phyloP scores from a whole-genome alignment of 257 asterid genomes.

The Solanum pennellii region DNA sequence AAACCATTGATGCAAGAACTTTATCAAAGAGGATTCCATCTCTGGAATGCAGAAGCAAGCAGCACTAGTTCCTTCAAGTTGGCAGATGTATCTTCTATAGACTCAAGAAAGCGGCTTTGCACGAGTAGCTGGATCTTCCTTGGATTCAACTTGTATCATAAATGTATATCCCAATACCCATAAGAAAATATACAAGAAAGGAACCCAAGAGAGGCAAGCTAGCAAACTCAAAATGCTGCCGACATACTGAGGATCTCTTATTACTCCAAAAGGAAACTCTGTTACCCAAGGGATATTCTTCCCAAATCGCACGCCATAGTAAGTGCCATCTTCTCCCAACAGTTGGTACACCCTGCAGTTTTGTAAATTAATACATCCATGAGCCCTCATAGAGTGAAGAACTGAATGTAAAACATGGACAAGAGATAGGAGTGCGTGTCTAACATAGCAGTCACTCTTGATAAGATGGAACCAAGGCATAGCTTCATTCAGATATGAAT shows the following conservation, averaged over 20 bases:
- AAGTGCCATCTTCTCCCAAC: constrained; percentile 83
- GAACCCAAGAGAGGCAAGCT: constrained; percentile 73
- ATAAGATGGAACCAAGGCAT: neutral
- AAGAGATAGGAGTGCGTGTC: neutral
- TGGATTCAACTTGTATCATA: constrained; percentile 60
- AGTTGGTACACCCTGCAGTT: constrained; percentile 81
- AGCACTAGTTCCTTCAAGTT: neutral
- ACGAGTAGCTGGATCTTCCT: constrained; percentile 70
- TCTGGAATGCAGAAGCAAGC: neutral
- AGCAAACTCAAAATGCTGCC: constrained; percentile 77
- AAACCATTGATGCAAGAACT: neutral
- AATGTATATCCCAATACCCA: constrained; percentile 69
- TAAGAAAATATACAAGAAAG: constrained; percentile 38
- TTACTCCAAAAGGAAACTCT: constrained; percentile 76
- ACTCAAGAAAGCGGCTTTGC: constrained; percentile 51
- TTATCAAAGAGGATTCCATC: neutral
- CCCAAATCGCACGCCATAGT: constrained; percentile 89
- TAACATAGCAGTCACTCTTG: neutral
- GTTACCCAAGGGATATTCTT: constrained; percentile 81
- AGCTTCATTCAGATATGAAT: neutral
- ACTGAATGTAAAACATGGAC: neutral
- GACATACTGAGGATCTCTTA: constrained; percentile 81
- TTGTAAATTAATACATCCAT: neutral
- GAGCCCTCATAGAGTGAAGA: neutral
- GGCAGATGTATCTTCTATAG: neutral